These are phyloP conservation scores for Lindgomyces ingoldianus DNA, from an alignment of 495 filamentous ascomycete genomes.

Conservation along the genomic window DNA sequence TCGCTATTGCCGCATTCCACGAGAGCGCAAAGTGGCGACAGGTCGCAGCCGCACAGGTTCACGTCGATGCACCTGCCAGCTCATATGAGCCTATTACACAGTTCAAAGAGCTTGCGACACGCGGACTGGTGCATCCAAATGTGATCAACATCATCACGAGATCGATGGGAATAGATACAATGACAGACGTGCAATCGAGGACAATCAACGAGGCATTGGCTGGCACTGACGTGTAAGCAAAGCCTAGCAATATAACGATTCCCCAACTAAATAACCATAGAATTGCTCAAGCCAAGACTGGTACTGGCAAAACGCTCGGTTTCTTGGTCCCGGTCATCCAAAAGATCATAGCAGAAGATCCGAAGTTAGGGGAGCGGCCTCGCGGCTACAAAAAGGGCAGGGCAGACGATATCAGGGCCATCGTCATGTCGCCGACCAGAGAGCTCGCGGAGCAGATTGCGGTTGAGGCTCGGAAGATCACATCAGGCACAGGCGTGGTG, in stretches of 20 bases:
- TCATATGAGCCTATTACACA: constrained; percentile 52
- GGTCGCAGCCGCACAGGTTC: constrained; percentile 15
- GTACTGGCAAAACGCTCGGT: constrained; percentile 51
- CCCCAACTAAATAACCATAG: constrained; percentile 25
- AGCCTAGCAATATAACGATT: neutral
- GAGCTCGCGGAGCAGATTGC: constrained; percentile 96
- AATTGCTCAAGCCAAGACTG: constrained; percentile 51
- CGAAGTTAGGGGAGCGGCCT: constrained; percentile 47
- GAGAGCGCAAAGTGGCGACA: constrained; percentile 32
- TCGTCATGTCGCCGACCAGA: constrained; percentile 91
- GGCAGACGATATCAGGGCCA: constrained; percentile 73
- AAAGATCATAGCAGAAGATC: constrained; percentile 66
- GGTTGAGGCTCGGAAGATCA: constrained; percentile 74
- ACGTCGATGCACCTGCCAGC: neutral
- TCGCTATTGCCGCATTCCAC: constrained; percentile 31
- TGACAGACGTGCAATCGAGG: constrained; percentile 89
- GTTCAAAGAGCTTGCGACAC: constrained; percentile 67
- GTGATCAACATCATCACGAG: constrained; percentile 70
- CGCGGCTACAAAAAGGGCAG: constrained; percentile 43
- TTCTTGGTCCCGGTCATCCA: constrained; percentile 48
- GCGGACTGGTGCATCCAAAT: constrained; percentile 62
- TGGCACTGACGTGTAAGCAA: constrained; percentile 78
- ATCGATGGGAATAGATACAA: constrained; percentile 74
- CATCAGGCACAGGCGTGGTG: constrained; percentile 63
- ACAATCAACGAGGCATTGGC: constrained; percentile 77